These are phyloP conservation scores for Phytophthora rubi DNA, from an alignment of 352 stramenopile genomes.

Conservation along the genomic window DNA sequence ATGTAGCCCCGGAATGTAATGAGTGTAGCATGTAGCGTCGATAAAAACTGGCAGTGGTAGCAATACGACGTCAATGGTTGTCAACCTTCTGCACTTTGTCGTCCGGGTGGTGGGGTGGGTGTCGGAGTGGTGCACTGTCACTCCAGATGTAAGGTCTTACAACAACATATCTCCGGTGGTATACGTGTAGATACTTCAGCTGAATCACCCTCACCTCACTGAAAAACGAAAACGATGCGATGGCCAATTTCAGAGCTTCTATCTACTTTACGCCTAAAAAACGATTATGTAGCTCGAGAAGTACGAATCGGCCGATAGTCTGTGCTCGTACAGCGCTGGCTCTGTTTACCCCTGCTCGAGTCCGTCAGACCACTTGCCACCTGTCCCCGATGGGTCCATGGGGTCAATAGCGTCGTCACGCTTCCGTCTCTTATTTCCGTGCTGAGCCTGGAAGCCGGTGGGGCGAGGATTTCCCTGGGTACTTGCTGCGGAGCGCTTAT, in stretches of 20 bases:
- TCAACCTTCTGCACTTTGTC: no score
- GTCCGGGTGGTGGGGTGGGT: no score
- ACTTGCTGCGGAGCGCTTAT: constrained; percentile 19
- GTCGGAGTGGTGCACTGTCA: no score
- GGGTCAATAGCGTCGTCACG: constrained; percentile 19
- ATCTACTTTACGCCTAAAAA: background rate
- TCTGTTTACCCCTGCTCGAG: constrained; percentile 22
- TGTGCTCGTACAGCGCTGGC: background rate
- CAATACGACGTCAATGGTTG: background rate
- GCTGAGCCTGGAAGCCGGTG: background rate
- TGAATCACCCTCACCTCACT: no score
- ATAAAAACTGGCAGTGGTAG: background rate
- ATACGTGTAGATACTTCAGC: no score
- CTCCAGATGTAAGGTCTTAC: no score
- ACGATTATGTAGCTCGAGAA: background rate
- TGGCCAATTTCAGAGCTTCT: background rate
- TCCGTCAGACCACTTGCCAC: constrained; percentile 35
- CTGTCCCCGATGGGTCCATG: constrained; percentile 32
- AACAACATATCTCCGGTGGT: no score
- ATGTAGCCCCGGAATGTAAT: background rate
- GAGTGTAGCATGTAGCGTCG: background rate
- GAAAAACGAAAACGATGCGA: no score
- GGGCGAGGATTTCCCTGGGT: background rate
- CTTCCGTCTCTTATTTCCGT: constrained; percentile 27
- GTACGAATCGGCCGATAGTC: no score